Evolutionary conservation across 2,329 filamentous ascomycete genomes (phyloP), one percentile per base, ranked within the genome.

Genomic region (Phaeophleospora eucalypticola): DNA sequence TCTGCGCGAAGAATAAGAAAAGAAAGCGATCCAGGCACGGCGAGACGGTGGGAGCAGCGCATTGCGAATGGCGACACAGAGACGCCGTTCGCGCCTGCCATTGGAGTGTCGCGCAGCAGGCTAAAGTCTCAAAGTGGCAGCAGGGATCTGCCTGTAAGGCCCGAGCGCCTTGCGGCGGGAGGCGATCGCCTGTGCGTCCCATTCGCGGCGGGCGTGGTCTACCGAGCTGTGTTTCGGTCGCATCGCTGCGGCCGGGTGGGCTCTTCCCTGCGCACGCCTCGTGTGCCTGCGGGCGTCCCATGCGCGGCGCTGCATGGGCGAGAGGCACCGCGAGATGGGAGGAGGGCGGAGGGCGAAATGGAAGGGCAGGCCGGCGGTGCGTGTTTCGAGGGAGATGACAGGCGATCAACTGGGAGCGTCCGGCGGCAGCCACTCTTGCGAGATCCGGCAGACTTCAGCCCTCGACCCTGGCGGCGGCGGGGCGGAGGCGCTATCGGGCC

Each of bases 1-100:
- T n/a, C n/a, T n/a, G n/a, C n/a, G n/a, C n/a, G n/a, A n/a, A n/a
- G n/a, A n/a, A n/a, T n/a, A n/a, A n/a, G n/a, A n/a, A n/a, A n/a
- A n/a, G n/a, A n/a, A n/a, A n/a, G n/a, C n/a, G n/a, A n/a, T n/a
- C n/a, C n/a, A n/a, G n/a, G n/a, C n/a, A n/a, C n/a, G n/a, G n/a
- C n/a, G n/a, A n/a, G n/a, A n/a, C n/a, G n/a, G n/a, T n/a, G n/a
- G n/a, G n/a, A n/a, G n/a, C n/a, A n/a, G n/a, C n/a, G n/a, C n/a
- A n/a, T n/a, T n/a, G n/a, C n/a, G n/a, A n/a, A 53, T 53, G 43
- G 46, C 43, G 46, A 49, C 36, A 41, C 48, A 46, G 46, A 53
- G 39, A 16, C n/a, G 40, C 18, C 24, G 38, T 35, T 45, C 36
- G 32, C 32, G 44, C 21, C 43, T 49, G 51, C 51, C 48, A 56